These are phyloP conservation scores for Olyra latifolia DNA, from an alignment of 176 grass and related monocot species.

Conservation along the genomic window DNA sequence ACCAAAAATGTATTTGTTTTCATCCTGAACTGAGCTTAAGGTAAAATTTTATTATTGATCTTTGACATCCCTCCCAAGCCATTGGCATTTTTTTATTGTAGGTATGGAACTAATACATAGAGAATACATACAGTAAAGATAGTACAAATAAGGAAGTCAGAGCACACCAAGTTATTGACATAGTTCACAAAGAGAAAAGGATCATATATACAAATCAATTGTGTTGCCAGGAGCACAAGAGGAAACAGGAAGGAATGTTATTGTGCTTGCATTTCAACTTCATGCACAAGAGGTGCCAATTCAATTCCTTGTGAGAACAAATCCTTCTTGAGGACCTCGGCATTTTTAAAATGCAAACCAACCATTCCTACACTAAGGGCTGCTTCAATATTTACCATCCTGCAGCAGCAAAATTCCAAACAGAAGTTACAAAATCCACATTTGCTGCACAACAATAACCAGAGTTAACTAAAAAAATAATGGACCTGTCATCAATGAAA, in stretches of 20 bases:
- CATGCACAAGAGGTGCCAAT: slow-evolving; percentile 29
- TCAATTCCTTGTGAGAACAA: slow-evolving; percentile 75
- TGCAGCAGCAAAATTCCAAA: slow-evolving; percentile 28
- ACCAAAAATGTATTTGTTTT: not conserved
- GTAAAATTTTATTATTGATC: not conserved
- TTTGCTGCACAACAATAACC: not conserved
- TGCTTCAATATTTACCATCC: slow-evolving; percentile 80
- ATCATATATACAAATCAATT: not conserved
- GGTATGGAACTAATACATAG: not conserved
- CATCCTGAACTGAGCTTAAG: slow-evolving; percentile 18
- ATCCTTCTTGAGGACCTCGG: slow-evolving; percentile 60
- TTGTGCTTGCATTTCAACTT: slow-evolving; percentile 34
- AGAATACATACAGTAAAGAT: slow-evolving; percentile 7
- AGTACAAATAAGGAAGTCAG: not conserved
- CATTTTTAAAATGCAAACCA: slow-evolving; percentile 82
- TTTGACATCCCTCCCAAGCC: not conserved
- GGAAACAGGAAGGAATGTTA: slow-evolving; percentile 12
- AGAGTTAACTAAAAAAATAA: slow-evolving; percentile 18
- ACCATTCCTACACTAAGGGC: slow-evolving; percentile 71
- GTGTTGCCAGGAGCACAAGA: slow-evolving; percentile 1
- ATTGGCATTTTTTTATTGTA: not conserved
- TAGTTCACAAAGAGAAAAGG: slow-evolving; percentile 16
- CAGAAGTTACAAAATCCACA: not conserved
- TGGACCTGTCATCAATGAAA: slow-evolving; percentile 96
- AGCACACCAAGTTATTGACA: slow-evolving; percentile 5